phyloP scores from a whole-genome alignment of 768 basidiomycete genomes.

The Phylloporus sp. region DNA sequence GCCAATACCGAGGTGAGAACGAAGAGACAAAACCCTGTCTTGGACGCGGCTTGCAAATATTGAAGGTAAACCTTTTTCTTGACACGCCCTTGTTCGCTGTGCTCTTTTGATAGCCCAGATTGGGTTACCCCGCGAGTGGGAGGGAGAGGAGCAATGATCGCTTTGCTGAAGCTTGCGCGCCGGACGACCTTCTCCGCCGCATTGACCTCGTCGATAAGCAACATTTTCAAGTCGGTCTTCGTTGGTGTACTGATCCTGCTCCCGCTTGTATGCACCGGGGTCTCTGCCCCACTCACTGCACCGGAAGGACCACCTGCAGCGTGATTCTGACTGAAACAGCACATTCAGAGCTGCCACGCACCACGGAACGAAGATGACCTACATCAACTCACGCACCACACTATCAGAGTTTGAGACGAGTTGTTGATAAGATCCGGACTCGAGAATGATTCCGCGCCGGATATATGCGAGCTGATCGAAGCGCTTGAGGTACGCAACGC shows the following conservation, averaged over 20 bases:
- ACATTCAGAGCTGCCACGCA: too few relatives aligned
- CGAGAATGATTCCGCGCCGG: conserved; percentile 76
- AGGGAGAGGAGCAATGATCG: conserved; percentile 42
- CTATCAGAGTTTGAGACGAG: conserved; percentile 56
- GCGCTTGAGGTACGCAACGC: conserved; percentile 72
- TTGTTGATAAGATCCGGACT: conserved; percentile 63
- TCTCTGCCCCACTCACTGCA: conserved; percentile 39
- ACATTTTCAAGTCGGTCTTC: too few relatives aligned
- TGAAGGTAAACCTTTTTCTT: conserved; percentile 67
- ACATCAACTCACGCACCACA: conserved; percentile 75
- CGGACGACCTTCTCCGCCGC: conserved; percentile 54
- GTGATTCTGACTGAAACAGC: conserved; percentile 39
- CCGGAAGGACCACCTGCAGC: conserved; percentile 39
- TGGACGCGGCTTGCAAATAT: conserved; percentile 78
- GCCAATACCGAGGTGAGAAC: conserved; percentile 47
- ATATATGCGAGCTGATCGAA: conserved; percentile 73
- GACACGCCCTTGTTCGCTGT: conserved; percentile 75
- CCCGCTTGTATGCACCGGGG: conserved; percentile 40
- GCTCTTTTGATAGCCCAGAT: conserved; percentile 56
- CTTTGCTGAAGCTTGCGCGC: conserved; percentile 51
- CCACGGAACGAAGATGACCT: conserved; percentile 22
- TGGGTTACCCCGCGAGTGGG: conserved; percentile 36
- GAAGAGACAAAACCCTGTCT: conserved; percentile 62
- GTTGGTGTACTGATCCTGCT: conserved; percentile 16
- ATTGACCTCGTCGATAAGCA: conserved; percentile 25